Conservation (phyloP, 371 early-diverging fungal genomes). For the Basidiobolus heterosporus region DNA sequence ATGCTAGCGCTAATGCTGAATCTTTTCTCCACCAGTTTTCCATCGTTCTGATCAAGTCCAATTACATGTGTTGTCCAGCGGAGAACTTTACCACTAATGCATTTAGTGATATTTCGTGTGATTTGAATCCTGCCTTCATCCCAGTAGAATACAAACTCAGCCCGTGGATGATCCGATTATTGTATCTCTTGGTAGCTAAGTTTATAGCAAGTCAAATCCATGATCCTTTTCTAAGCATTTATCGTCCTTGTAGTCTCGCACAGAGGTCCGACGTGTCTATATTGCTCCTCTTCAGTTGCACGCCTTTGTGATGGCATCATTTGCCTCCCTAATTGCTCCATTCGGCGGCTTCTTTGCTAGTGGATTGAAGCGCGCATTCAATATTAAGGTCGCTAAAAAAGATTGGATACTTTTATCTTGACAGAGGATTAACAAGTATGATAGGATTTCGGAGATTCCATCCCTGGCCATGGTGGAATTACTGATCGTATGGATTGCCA, state of each 20-base stretch:
- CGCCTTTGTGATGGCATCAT: constrained; percentile 72
- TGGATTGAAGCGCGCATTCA: constrained; percentile 94
- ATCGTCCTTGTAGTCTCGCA: constrained; percentile 1
- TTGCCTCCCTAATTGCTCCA: constrained; percentile 95
- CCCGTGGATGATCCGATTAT: constrained; percentile 16
- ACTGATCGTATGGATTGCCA: constrained; percentile 98
- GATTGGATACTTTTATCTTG: background rate
- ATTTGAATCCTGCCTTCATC: constrained; percentile 51
- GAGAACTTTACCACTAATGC: constrained; percentile 36
- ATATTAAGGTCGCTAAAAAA: constrained; percentile 47
- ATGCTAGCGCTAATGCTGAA: background rate
- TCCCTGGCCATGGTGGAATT: constrained; percentile 98
- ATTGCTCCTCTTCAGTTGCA: constrained; percentile 85
- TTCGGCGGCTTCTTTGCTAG: constrained; percentile 99
- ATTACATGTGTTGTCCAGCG: constrained; percentile 80
- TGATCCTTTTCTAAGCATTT: background rate
- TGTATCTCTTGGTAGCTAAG: constrained; percentile 12
- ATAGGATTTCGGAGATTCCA: constrained; percentile 85
- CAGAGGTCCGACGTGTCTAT: constrained; percentile 10
- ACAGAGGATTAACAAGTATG: background rate
- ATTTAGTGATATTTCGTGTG: constrained; percentile 30
- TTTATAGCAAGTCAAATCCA: background rate
- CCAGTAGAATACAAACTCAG: constrained; percentile 15
- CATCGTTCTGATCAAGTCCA: constrained; percentile 36
- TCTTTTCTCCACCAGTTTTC: constrained; percentile 17